These are phyloP conservation scores for Leptodontidium sp. DNA, from an alignment of 2,329 filamentous ascomycete genomes.

Conservation along the genomic window DNA sequence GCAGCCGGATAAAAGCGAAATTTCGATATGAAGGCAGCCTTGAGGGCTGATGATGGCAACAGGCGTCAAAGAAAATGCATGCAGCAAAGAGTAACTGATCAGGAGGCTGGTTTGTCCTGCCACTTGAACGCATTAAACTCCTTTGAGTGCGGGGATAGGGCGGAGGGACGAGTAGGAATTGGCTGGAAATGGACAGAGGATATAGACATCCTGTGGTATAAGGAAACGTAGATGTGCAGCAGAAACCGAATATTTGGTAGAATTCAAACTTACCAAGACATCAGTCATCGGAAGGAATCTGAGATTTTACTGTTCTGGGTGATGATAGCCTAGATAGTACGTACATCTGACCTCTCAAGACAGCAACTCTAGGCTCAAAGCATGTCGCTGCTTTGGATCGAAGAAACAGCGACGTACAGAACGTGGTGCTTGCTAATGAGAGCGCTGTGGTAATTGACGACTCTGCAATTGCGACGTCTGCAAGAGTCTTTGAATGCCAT, in stretches of 20 bases:
- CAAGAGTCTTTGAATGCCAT: neutral
- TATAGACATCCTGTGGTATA: conserved; percentile 20
- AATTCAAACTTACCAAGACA: conserved; percentile 2
- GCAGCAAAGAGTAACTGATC: neutral
- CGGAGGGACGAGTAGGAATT: neutral
- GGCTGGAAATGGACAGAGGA: conserved; percentile 1
- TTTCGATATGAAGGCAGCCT: neutral
- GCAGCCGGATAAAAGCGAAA: neutral
- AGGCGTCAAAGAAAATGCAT: conserved; percentile 2
- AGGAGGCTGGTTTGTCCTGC: neutral
- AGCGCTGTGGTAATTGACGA: neutral
- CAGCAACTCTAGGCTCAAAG: conserved; percentile 13
- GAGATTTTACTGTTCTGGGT: neutral
- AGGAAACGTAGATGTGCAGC: conserved; percentile 15
- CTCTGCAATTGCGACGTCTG: neutral
- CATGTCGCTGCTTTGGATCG: neutral
- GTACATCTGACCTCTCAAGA: neutral
- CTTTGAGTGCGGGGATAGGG: neutral
- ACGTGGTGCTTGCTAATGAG: neutral
- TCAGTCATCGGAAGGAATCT: neutral
- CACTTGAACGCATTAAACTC: neutral
- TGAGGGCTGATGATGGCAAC: neutral
- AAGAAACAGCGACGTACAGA: neutral
- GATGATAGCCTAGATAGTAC: neutral
- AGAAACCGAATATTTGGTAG: conserved; percentile 3